Percentiles rank a stretch among this genome's conserved stretches.
These are phyloP conservation scores for Trichoderma sp. DNA, from an alignment of 2,329 filamentous ascomycete species.

Conservation along the genomic window DNA sequence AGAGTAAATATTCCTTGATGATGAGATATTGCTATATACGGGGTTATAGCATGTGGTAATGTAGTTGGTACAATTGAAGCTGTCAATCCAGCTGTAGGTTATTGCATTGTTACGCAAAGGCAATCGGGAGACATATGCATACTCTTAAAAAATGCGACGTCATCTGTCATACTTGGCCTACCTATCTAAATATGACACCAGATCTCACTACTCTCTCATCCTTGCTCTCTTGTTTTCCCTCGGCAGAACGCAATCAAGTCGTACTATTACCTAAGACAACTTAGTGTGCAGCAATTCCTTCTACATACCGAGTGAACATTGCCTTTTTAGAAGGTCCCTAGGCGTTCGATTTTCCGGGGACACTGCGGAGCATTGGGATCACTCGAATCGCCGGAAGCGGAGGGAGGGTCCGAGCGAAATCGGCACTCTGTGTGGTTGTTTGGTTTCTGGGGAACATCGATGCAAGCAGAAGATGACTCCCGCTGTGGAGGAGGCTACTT, in stretches of 20 bases:
- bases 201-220: not conserved
- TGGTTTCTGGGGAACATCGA: not conserved
- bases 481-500: not conserved
- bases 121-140: rapidly evolving
- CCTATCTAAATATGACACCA: not conserved
- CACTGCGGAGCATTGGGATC: not conserved
- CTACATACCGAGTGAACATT: not conserved
- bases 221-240: not conserved
- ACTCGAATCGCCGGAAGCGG: not conserved
- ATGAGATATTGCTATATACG: not conserved
- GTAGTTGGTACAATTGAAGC: not conserved
- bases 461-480: not conserved
- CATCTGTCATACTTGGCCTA: not conserved
- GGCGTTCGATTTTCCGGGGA: not conserved
- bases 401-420: not conserved
- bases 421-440: not conserved
- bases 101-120: not conserved
- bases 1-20: not conserved
- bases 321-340: not conserved
- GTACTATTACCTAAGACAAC: not conserved
- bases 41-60: too few relatives aligned
- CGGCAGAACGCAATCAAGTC: not conserved
- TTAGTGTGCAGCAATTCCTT: not conserved
- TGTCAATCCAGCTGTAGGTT: not conserved
- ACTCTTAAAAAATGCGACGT: not conserved